Percentiles rank a stretch among this genome's conserved stretches.
These are phyloP conservation scores for Hylodesmum podocarpum DNA, from an alignment of 306 rosid genomes.

Conservation along the genomic window DNA sequence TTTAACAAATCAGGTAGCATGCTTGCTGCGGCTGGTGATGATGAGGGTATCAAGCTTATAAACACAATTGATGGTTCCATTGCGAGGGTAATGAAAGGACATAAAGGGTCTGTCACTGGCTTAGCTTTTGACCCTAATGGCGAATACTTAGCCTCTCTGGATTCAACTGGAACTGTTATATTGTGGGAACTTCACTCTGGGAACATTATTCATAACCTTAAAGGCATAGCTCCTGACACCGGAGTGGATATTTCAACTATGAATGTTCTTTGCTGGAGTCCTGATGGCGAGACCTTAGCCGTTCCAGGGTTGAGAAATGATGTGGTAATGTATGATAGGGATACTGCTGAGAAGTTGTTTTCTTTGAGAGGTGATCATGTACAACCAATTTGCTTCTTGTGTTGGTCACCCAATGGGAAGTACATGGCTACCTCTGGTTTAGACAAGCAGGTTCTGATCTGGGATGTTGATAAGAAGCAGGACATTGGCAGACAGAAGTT, in stretches of 20 bases:
- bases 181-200: slow-evolving; percentile 90
- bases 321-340: slow-evolving; percentile 90
- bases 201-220: slow-evolving; percentile 64
- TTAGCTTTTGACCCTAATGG: slow-evolving; percentile 84
- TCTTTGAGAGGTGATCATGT: slow-evolving; percentile 82
- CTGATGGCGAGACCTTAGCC: slow-evolving; percentile 87
- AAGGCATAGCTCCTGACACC: slow-evolving; percentile 74
- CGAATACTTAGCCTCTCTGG: slow-evolving; percentile 87
- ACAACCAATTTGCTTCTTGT: slow-evolving; percentile 76
- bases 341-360: slow-evolving; percentile 84
- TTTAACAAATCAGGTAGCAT: slow-evolving; percentile 88
- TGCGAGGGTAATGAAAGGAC: slow-evolving; percentile 92
- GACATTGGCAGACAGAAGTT: slow-evolving; percentile 93
- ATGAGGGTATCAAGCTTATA: slow-evolving; percentile 90
- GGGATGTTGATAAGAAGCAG: slow-evolving; percentile 82
- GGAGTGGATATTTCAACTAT: slow-evolving; percentile 59
- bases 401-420: slow-evolving; percentile 97
- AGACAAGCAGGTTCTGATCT: slow-evolving; percentile 87
- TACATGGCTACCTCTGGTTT: slow-evolving; percentile 87
- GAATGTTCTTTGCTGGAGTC: slow-evolving; percentile 92
- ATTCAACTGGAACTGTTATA: slow-evolving; percentile 77
- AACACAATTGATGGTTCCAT: slow-evolving; percentile 91
- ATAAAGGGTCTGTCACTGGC: slow-evolving; percentile 78
- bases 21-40: slow-evolving; percentile 96
- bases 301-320: slow-evolving; percentile 87